phyloP scores from a whole-genome alignment of 2,329 filamentous ascomycete species.

The Botrytis fragariae region DNA sequence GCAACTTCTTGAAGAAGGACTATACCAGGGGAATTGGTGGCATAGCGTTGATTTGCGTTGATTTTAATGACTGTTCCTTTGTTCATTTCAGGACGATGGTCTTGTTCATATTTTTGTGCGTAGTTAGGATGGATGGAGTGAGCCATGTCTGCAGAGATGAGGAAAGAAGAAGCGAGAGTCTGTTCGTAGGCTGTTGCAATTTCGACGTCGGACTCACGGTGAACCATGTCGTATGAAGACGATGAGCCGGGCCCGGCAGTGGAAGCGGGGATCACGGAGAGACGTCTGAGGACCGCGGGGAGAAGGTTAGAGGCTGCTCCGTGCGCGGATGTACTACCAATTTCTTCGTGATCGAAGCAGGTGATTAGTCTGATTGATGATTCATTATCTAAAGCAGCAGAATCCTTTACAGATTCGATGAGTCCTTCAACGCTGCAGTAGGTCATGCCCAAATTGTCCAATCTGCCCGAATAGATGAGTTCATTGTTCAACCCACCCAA shows the following conservation, averaged over 20 bases:
- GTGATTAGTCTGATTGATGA: slow-evolving; percentile 84
- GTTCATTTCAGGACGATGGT: slow-evolving; percentile 94
- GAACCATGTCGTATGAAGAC: slow-evolving; percentile 60
- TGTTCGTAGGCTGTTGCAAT: slow-evolving; percentile 86
- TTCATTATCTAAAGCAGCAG: slow-evolving; percentile 69
- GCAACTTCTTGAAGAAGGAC: slow-evolving; percentile 89
- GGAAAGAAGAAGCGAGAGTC: slow-evolving; percentile 84
- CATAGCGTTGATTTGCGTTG: slow-evolving; percentile 96
- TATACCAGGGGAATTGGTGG: slow-evolving; percentile 93
- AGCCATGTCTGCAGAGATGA: slow-evolving; percentile 96
- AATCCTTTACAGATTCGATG: slow-evolving; percentile 69
- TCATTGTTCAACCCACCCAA: slow-evolving; percentile 90
- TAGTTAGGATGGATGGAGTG: slow-evolving; percentile 97
- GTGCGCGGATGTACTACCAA: slow-evolving; percentile 88
- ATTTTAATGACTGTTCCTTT: slow-evolving; percentile 95
- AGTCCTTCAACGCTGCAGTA: slow-evolving; percentile 87
- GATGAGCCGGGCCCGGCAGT: slow-evolving; percentile 48
- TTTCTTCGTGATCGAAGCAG: slow-evolving; percentile 97
- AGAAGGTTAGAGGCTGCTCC: slow-evolving; percentile 91
- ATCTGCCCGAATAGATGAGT: slow-evolving; percentile 90
- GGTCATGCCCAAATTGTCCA: slow-evolving; percentile 96
- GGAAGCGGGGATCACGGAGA: slow-evolving; percentile 69
- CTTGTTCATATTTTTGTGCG: slow-evolving; percentile 81
- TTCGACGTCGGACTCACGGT: slow-evolving; percentile 54
- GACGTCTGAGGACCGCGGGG: slow-evolving; percentile 78